Evolutionary conservation across 2,329 filamentous ascomycete species (phyloP).

Genomic region (Sporothrix protearum): DNA sequence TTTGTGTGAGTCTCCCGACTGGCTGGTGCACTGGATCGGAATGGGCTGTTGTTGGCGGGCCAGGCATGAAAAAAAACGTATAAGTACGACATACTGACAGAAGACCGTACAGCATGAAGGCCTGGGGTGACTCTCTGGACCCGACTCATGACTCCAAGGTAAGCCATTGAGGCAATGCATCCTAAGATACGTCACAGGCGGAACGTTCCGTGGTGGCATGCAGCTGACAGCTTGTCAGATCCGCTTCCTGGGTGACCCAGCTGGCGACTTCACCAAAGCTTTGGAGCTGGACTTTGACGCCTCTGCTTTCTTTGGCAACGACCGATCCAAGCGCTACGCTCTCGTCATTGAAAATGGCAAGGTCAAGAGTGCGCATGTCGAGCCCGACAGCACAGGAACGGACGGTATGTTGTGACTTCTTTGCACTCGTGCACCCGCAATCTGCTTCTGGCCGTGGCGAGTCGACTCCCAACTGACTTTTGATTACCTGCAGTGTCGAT

Average conservation of each 20-base stretch:
- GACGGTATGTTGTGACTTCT: slow-evolving; percentile 36
- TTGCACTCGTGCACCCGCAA: background rate
- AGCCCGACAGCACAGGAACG: slow-evolving; percentile 83
- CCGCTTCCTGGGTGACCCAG: slow-evolving; percentile 82
- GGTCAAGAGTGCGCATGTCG: slow-evolving; percentile 75
- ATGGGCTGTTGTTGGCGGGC: background rate
- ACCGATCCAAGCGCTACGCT: slow-evolving; percentile 83
- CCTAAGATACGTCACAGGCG: background rate
- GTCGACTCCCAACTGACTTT: background rate
- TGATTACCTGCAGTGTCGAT: slow-evolving; percentile 42
- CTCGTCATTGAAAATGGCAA: slow-evolving; percentile 79
- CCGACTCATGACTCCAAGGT: slow-evolving; percentile 71
- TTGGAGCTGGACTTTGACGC: slow-evolving; percentile 81
- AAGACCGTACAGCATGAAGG: slow-evolving; percentile 66
- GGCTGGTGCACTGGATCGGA: background rate
- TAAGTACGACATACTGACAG: background rate
- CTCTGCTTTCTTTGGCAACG: slow-evolving; percentile 72
- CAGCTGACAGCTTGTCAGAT: slow-evolving; percentile 51
- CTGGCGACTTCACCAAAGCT: slow-evolving; percentile 74
- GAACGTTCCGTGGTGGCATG: background rate
- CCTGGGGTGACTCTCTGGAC: slow-evolving; percentile 77
- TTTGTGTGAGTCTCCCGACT: slow-evolving; percentile 67
- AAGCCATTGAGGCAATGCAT: slow-evolving; percentile 33
- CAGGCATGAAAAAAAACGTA: background rate
- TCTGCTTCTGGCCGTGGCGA: too few relatives aligned